A percentile compares a stretch with the other conserved stretches of the same genome.
These are phyloP conservation scores for Planoprotostelium fungivorum DNA, from an alignment of 78 protist species.

Conservation along the genomic window DNA sequence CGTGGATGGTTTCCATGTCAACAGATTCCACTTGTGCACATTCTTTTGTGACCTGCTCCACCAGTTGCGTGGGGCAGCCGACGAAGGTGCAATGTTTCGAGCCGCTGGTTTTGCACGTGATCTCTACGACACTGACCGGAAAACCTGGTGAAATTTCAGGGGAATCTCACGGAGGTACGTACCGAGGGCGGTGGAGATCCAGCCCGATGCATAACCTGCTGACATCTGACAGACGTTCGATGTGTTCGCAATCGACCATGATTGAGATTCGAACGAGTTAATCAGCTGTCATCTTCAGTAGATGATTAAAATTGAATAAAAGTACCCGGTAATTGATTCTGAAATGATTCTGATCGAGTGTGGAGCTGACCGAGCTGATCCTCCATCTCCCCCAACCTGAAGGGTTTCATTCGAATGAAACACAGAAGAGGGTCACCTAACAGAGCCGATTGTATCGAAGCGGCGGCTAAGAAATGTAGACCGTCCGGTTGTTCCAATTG, in stretches of 20 bases:
- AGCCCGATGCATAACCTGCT: background rate
- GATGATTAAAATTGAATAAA: background rate
- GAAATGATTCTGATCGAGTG: background rate
- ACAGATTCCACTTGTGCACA: background rate
- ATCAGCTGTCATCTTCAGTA: background rate
- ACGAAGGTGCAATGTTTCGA: background rate
- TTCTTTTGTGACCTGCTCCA: background rate
- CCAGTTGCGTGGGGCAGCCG: background rate
- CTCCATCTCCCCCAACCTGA: background rate
- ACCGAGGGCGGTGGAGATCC: background rate
- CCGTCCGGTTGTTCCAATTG: background rate
- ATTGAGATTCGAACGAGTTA: background rate
- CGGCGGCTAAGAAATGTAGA: background rate
- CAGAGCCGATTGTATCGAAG: background rate
- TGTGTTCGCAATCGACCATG: background rate
- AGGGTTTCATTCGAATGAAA: background rate
- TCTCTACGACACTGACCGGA: background rate
- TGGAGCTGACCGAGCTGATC: background rate
- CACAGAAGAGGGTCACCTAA: background rate
- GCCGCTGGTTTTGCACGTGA: background rate
- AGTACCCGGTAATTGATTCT: background rate
- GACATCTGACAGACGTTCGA: background rate
- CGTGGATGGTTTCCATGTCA: background rate
- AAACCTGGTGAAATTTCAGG: background rate
- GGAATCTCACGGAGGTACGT: no score